phyloP scores from a whole-genome alignment of 345 rosid species.

The Brassica napus region Da-Ae NC_063440.1:271001-271500 shows the following conservation, averaged over 20 bases:
- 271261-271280: constrained; percentile 23
- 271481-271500: no score
- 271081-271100: constrained; percentile 44
- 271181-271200: no score
- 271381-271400: constrained; percentile 17
- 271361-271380: constrained; percentile 9
- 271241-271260: constrained; percentile 37
- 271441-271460: constrained; percentile 8
- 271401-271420: neutral
- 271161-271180: no score
- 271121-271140: constrained; percentile 43
- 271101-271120: constrained; percentile 48
- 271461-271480: neutral
- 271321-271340: constrained; percentile 29
- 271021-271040: constrained; percentile 39
- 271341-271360: constrained; percentile 31
- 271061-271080: constrained; percentile 52
- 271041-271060: constrained; percentile 48
- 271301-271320: constrained; percentile 30
- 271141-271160: constrained; percentile 10
- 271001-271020: constrained; percentile 24
- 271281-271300: constrained; percentile 18
- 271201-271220: neutral
- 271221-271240: constrained; percentile 7
- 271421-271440: constrained; percentile 4